These are phyloP conservation scores for Cardamine resedifolia DNA, from an alignment of 345 rosid species.

Conservation along the genomic window DNA sequence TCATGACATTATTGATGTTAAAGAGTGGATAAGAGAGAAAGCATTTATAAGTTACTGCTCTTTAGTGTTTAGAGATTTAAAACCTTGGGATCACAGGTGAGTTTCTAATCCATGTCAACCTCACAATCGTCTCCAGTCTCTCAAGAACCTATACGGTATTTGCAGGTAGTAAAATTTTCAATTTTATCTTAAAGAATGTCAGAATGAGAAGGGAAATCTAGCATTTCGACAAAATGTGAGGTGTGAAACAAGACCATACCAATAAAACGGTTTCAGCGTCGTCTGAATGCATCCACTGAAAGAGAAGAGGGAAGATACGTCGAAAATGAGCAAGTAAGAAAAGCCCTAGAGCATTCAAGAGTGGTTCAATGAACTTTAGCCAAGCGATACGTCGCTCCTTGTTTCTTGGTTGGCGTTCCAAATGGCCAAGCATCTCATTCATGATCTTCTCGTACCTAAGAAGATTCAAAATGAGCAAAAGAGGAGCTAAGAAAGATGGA, in stretches of 20 bases:
- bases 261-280: constrained; percentile 74
- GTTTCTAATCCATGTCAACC: constrained; percentile 87
- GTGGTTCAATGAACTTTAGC: constrained; percentile 68
- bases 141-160: constrained; percentile 66
- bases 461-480: neutral
- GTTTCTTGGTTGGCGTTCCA: constrained; percentile 86
- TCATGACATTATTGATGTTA: neutral
- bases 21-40: neutral
- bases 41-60: neutral
- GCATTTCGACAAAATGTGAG: neutral
- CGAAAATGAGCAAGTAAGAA: constrained; percentile 75
- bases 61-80: constrained; percentile 12
- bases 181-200: neutral
- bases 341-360: constrained; percentile 62
- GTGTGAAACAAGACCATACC: constrained; percentile 42
- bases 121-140: constrained; percentile 51
- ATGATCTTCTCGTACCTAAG: constrained; percentile 71
- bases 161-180: neutral
- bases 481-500: neutral
- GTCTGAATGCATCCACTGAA: constrained; percentile 85
- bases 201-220: neutral
- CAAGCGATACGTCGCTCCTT: constrained; percentile 65
- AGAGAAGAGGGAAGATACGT: constrained; percentile 75
- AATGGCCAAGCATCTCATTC: constrained; percentile 75
- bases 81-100: constrained; percentile 68